Evolutionary conservation across 2,329 filamentous ascomycete species (phyloP), one percentile per base, ranked within the genome.

Genomic region (Cladosporium sp.): DNA sequence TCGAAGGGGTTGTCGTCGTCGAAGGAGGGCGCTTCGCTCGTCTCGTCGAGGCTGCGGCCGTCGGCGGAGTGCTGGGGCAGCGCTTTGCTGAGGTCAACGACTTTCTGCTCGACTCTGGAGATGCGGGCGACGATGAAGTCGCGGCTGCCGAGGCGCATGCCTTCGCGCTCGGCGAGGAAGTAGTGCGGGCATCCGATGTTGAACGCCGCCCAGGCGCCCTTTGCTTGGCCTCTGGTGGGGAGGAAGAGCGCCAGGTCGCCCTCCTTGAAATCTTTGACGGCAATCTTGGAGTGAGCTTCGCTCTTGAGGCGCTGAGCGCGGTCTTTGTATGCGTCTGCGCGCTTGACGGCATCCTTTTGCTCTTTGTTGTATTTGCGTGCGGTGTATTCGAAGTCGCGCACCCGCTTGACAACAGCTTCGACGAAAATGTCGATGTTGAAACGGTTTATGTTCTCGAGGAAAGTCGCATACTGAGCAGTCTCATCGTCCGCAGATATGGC

Each of bases 41-140:
- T 66, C 42, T 78, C 77, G 13, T 72, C 74, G 35, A 77, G 57
- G 53, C 78, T 50, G 58, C 72, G 66, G 59, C 72, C 68, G 56
- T 61, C 61, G 63, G 48, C 48, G 9, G 58, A 51, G 46, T 53
- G 55, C 18, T 49, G 50, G 3, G 56, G 54, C 61, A 54, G 56
- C 10, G 85, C 87, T 71, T 87, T 90, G 13, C 88, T 93, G 5
- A 97, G 76, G 68, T 98, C 91, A 0, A 98, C 93, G 3, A 97
- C 86, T 3, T 90, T 86, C 68, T 96, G 89, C 72, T 97, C 89
- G 18, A 97, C 84, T 58, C 89, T 89, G 10, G 84, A 84, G 54
- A 98, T 97, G 13, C 93, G 85, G 8, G 93, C 93, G 7, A 98
- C 85, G n/a, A 98, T 82, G 90, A 93, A 98, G 67, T 98, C 93